Evolutionary conservation across 768 basidiomycete species (phyloP), one percentile per base, ranked within the genome.

Genomic region (Mycena olivaceomarginata): DNA sequence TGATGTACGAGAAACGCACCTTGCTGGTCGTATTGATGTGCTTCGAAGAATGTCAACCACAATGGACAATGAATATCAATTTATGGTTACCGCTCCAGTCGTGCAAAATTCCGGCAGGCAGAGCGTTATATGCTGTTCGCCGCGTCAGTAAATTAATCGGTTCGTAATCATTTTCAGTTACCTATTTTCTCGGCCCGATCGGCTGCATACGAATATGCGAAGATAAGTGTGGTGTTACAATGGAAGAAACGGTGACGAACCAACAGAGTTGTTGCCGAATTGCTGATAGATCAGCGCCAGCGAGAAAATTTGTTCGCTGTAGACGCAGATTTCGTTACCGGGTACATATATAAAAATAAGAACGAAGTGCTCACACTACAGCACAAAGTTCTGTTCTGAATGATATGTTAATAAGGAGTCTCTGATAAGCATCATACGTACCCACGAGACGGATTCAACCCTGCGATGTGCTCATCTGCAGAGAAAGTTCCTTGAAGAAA

Each of bases 1-100:
- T n/a, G 1, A 25, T 9, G 16, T 37, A 39, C 39, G 57, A 37
- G 57, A 7, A 39, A 53, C 37, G 40, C 12, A 86, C 86, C 86
- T 83, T 89, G 84, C 79, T 88, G 87, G 67, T 88, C 87, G 59
- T 88, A 88, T 70, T 88, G 88, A 57, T 88, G 88, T 5, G 86
- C 87, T 88, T 59, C 37, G 12, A 41, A 20, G 8, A 39, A 41
- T 4, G 65, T n/a, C 43, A 41, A 5, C 40, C 22, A n/a, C 1
- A 20, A 16, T 25, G 10, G 40, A 15, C 8, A 46, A 75, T 10
- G 37, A 13, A 8, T n/a, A 43, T 53, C 31, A 51, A 65, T 31
- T 45, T 48, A 3, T 2, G 79, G 84, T 73, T 71, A 87, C 86
- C 85, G 81, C 83, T 83, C 85, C 86, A 87, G 66, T 88, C 87